phyloP scores from a whole-genome alignment of 208 protist species.

The Trypanosomatidae sp. region DNA sequence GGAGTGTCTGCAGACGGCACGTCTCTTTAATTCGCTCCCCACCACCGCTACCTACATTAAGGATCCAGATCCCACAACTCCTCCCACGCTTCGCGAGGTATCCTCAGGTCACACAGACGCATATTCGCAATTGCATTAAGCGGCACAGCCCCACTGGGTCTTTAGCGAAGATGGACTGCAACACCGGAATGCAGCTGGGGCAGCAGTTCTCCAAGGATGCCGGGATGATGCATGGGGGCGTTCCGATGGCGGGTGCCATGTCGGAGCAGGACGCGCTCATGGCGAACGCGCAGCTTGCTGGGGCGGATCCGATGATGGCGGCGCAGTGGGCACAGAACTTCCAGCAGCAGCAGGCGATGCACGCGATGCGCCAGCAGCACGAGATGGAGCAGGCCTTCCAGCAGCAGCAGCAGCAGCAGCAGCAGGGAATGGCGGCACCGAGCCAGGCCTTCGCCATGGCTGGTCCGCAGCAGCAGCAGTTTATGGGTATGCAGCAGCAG shows the following conservation, averaged over 20 bases:
- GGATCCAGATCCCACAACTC: too few relatives aligned
- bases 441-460: too few relatives aligned
- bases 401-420: constrained; percentile 28
- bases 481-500: constrained; percentile 45
- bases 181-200: constrained; percentile 57
- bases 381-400: constrained; percentile 71
- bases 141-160: too few relatives aligned
- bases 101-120: too few relatives aligned
- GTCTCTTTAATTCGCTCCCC: too few relatives aligned
- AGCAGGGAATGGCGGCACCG: too few relatives aligned
- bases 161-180: constrained; percentile 90
- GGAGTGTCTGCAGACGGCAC: too few relatives aligned
- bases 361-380: constrained; percentile 47
- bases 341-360: constrained; percentile 50
- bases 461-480: constrained; percentile 27
- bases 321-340: constrained; percentile 63
- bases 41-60: too few relatives aligned
- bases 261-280: constrained; percentile 65
- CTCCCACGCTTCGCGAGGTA: too few relatives aligned
- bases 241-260: constrained; percentile 36
- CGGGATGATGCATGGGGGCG: constrained; percentile 55
- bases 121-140: too few relatives aligned
- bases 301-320: constrained; percentile 26
- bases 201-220: constrained; percentile 74
- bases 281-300: constrained; percentile 18